These are phyloP conservation scores for Aphanomyces cochlioides DNA, from an alignment of 352 stramenopile species.

Conservation along the genomic window DNA sequence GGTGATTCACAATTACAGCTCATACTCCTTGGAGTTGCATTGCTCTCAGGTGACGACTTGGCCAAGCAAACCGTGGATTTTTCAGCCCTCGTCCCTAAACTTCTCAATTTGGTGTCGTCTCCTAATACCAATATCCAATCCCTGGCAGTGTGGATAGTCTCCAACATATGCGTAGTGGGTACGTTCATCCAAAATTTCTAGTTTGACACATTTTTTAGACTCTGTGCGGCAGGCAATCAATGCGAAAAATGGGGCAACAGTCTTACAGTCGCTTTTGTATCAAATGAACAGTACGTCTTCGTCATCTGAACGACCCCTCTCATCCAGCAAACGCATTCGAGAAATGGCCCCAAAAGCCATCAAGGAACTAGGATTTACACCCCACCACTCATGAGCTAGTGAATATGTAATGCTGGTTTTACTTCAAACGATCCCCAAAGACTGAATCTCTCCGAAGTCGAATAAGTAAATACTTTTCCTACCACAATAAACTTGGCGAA, in stretches of 20 bases:
- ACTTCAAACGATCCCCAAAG: neutral
- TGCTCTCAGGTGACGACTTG: conserved; percentile 51
- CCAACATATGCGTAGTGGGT: conserved; percentile 67
- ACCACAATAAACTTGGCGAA: neutral
- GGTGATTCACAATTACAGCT: conserved; percentile 66
- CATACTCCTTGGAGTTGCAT: conserved; percentile 53
- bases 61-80: conserved; percentile 39
- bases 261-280: conserved; percentile 59
- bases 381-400: neutral
- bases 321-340: conserved; percentile 65
- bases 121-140: conserved; percentile 57
- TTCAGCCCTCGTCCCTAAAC: conserved; percentile 36
- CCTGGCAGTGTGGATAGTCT: conserved; percentile 73
- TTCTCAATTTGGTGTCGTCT: conserved; percentile 49
- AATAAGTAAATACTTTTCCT: neutral
- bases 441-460: neutral
- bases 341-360: conserved; percentile 77
- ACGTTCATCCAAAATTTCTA: neutral
- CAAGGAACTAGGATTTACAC: conserved; percentile 53
- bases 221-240: conserved; percentile 51
- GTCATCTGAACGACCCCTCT: conserved; percentile 38
- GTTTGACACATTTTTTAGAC: conserved; percentile 34
- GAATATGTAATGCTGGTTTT: too few relatives aligned
- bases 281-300: conserved; percentile 37
- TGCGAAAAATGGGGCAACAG: conserved; percentile 48